phyloP scores from a whole-genome alignment of 306 rosid species.

The Bauhinia variegata region DNA sequence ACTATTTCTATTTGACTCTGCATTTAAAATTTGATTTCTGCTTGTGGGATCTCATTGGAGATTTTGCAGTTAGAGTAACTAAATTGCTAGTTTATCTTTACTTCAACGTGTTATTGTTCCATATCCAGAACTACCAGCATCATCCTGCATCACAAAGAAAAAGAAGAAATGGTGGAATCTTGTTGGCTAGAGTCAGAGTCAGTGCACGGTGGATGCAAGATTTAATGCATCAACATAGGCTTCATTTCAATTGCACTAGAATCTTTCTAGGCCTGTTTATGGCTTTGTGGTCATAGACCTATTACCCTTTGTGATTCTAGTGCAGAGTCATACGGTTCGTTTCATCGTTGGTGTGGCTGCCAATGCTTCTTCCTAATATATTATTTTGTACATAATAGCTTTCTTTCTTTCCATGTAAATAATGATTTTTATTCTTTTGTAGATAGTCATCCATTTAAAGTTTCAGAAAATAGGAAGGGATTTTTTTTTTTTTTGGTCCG shows the following conservation, averaged over 20 bases:
- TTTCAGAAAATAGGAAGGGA: background rate
- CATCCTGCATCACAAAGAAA: conserved; percentile 44
- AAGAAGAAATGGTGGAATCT: conserved; percentile 89
- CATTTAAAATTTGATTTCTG: too few relatives aligned
- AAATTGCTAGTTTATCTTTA: conserved; percentile 2
- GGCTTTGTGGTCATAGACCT: conserved; percentile 12
- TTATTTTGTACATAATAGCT: conserved; percentile 34
- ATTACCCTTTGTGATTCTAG: background rate
- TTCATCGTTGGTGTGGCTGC: background rate
- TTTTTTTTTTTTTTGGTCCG: background rate
- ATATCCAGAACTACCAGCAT: conserved; percentile 53
- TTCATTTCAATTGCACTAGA: background rate
- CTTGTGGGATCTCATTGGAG: background rate
- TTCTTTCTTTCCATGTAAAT: conserved; percentile 31
- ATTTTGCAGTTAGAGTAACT: background rate
- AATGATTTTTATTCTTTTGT: conserved; percentile 33
- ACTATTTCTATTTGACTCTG: too few relatives aligned
- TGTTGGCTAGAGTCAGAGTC: conserved; percentile 40
- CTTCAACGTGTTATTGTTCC: conserved; percentile 24
- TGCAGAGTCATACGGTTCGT: background rate
- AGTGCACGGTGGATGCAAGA: conserved; percentile 16
- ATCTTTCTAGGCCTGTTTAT: background rate
- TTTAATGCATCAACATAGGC: background rate
- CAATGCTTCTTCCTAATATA: background rate
- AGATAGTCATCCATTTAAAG: conserved; percentile 1